Evolutionary conservation across 2,329 filamentous ascomycete genomes (phyloP).

Genomic region (Chrysoporthe austroafricana): DNA sequence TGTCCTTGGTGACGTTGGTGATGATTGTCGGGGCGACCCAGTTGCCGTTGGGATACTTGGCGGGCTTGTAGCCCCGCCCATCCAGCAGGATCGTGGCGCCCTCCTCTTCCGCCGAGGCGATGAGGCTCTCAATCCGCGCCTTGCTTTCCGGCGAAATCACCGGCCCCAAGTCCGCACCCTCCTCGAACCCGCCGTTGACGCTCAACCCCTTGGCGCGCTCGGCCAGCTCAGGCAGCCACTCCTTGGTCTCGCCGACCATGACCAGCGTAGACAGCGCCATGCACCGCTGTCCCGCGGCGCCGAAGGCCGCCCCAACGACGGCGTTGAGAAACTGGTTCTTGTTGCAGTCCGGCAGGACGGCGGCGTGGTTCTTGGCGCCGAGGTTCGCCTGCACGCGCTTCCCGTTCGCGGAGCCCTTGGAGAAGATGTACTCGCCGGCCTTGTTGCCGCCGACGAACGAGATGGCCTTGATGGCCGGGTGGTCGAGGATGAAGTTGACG

Average conservation of each 20-base stretch:
- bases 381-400: conserved; percentile 89
- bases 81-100: conserved; percentile 84
- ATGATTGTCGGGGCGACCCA: conserved; percentile 86
- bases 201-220: conserved; percentile 73
- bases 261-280: conserved; percentile 86
- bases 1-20: conserved; percentile 75
- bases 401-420: conserved; percentile 77
- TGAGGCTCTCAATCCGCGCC: conserved; percentile 75
- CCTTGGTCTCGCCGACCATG: conserved; percentile 82
- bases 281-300: conserved; percentile 82
- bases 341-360: conserved; percentile 83
- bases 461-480: conserved; percentile 83
- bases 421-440: conserved; percentile 86
- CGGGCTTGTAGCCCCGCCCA: conserved; percentile 73
- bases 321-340: conserved; percentile 89
- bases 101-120: conserved; percentile 76
- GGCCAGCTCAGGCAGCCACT: conserved; percentile 79
- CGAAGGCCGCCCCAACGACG: conserved; percentile 82
- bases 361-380: conserved; percentile 87
- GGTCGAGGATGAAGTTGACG: conserved; percentile 85
- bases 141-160: conserved; percentile 82
- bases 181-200: conserved; percentile 81
- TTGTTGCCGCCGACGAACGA: conserved; percentile 88
- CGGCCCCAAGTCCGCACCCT: conserved; percentile 78
- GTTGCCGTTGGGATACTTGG: conserved; percentile 84